Base-by-base conservation (phyloP, 345 rosid species). In the Psidium friedrichsthalianum region DNA sequence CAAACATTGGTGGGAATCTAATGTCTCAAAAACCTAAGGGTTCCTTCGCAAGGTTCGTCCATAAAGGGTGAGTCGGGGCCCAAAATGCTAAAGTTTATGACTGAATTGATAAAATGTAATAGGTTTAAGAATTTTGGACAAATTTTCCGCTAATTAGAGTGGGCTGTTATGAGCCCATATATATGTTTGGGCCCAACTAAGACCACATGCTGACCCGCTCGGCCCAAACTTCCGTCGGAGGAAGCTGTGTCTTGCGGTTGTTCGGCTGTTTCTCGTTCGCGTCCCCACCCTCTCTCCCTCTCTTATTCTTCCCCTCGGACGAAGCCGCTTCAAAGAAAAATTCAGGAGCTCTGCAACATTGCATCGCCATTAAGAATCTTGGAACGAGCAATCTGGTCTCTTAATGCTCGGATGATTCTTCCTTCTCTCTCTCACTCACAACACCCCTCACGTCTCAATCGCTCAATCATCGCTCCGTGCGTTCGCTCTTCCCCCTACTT, bases 161-260 rank as follows among this genome's bases (percentile, higher is more conserved):
- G 18, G 4, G 6, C 18, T 52, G 54, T 52, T 14, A 16, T 53
- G 55, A 53, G 57, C 57, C 57, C 57, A 20, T 55, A 20, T 55
- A 55, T 2, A 8, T 7, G 24, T 20, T 55, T 55, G 25, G 57
- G 57, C 57, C 25, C 57, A 55, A 55, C 3, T 55, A 21, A 55
- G 57, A 7, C 25, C 57, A 18, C 0, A 36, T 0, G 24, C 24
- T 0, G 14, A 36, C 13, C 13, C 3, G 47, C 25, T 36, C 78
- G 78, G 47, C 25, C 78, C 78, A 69, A 36, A 29, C 8, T 29
- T 69, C 78, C 0, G 76, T 40, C 59, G 15, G 8, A 25, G 9
- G 83, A 15, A 42, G 78, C 47, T 0, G 36, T 53, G 59, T 54
- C 44, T 29, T 54, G 40, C 84, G 9, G 29, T 53, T 29, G 84